Evolutionary conservation across 2,329 filamentous ascomycete species (phyloP), one percentile per base, ranked within the genome.

Genomic region (Sphaerulina populicola): DNA sequence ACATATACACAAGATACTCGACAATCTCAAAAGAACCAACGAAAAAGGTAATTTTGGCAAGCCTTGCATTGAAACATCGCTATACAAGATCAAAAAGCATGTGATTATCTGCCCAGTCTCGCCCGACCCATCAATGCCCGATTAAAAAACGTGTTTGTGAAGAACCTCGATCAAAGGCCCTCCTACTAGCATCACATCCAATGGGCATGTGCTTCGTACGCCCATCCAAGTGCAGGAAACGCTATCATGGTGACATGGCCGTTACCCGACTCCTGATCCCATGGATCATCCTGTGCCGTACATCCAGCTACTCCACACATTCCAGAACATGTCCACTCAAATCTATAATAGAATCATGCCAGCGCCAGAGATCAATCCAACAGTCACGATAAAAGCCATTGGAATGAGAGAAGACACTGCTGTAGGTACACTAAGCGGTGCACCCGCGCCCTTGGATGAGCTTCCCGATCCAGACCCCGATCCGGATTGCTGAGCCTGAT

Each of bases 341-440:
- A 7, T 49, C 51, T 66, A 66, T 57, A 66, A 58, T 43, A 64
- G 47, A 38, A 66, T 58, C 64, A 66, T 66, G 46, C 63, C 63
- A 51, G 59, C 55, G 49, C 64, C 64, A 5, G 63, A 64, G 30
- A 64, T 33, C 12, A 59, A 37, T 14, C 57, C 64, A 9, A 66
- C 46, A 18, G 44, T 52, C 39, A 59, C 52, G 43, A 65, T 52
- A 56, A 61, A 53, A 18, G 53, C 54, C 42, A 64, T 47, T 36
- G 63, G 63, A n/a, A 64, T 43, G n/a, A 62, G 30, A 42, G 57
- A 56, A 45, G 47, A 33, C 42, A 54, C 49, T 35, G 55, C 47
- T 46, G 53, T 54, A 35, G 56, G 59, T 33, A 59, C 54, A 41
- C 42, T 50, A 12, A 54, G 43, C 37, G 56, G 49, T 40, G 55